A percentile compares a stretch with the other conserved stretches of the same genome.
Conservation (phyloP, 2,329 filamentous ascomycete species). For the Fusarium sp. region DNA sequence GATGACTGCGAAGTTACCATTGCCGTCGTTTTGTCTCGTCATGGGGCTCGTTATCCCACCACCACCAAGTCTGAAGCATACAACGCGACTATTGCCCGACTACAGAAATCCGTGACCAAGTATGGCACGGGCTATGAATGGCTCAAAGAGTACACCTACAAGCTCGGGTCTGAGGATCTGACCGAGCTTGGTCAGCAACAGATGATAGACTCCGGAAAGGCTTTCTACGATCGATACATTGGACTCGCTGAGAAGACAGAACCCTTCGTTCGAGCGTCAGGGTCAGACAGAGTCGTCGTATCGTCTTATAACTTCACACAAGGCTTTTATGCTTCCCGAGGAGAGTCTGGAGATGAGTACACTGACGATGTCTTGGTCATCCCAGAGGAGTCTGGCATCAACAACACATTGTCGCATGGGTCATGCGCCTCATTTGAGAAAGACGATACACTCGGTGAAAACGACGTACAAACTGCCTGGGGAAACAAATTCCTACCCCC, state of each 20-base stretch:
- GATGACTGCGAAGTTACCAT: constrained; percentile 81
- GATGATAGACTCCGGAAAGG: constrained; percentile 79
- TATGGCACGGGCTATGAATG: constrained; percentile 78
- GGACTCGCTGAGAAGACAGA: constrained; percentile 67
- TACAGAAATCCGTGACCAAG: constrained; percentile 68
- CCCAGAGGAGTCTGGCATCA: constrained; percentile 73
- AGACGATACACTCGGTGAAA: constrained; percentile 64
- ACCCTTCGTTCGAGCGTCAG: constrained; percentile 80
- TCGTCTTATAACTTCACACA: constrained; percentile 82
- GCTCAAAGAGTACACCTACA: constrained; percentile 78
- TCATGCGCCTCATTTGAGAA: constrained; percentile 79
- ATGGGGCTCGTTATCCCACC: constrained; percentile 88
- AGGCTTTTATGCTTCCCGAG: constrained; percentile 72
- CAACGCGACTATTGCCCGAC: constrained; percentile 71
- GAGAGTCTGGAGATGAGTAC: constrained; percentile 57
- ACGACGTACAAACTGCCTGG: constrained; percentile 69
- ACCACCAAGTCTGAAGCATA: constrained; percentile 74
- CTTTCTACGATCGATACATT: constrained; percentile 81
- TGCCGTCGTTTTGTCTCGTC: constrained; percentile 83
- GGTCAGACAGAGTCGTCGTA: constrained; percentile 77
- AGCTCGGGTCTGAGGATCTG: constrained; percentile 76
- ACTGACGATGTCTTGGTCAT: constrained; percentile 74
- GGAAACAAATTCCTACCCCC: constrained; percentile 72
- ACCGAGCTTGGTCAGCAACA: constrained; percentile 75
- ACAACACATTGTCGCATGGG: constrained; percentile 86